phyloP scores from a whole-genome alignment of 169 alveolate species.

The Cryptosporidium meleagridis region DNA sequence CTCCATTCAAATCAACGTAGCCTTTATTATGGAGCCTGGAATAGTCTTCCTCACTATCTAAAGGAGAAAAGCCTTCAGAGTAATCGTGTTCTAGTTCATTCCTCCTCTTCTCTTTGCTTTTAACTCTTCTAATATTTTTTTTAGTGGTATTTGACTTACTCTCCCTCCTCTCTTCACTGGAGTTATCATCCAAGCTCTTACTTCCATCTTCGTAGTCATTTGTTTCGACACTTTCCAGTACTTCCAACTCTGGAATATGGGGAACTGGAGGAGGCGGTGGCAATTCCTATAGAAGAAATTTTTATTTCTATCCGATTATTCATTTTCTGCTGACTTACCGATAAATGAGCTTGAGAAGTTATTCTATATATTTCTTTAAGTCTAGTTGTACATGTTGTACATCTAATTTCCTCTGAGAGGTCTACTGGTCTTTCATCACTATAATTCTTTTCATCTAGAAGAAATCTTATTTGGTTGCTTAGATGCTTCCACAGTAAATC shows the following conservation, averaged over 20 bases:
- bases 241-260: slow-evolving; percentile 59
- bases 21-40: slow-evolving; percentile 16
- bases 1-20: slow-evolving; percentile 26
- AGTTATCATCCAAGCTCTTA: background rate
- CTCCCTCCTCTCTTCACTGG: background rate
- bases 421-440: slow-evolving; percentile 53
- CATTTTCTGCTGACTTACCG: slow-evolving; percentile 32
- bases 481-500: slow-evolving; percentile 52
- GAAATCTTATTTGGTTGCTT: slow-evolving; percentile 44
- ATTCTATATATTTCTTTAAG: slow-evolving; percentile 64
- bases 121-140: background rate
- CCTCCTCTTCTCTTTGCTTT: background rate
- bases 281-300: slow-evolving; percentile 6
- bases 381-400: slow-evolving; percentile 69
- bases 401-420: slow-evolving; percentile 52
- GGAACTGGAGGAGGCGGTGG: slow-evolving; percentile 75
- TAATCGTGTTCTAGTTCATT: background rate
- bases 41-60: slow-evolving; percentile 20
- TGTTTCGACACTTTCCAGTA: slow-evolving; percentile 16
- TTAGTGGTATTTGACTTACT: background rate
- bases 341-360: slow-evolving; percentile 68
- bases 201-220: background rate
- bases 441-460: slow-evolving; percentile 58
- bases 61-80: background rate
- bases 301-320: background rate